Evolutionary conservation across 805 yeast species (phyloP).

Genomic region (Saccharomycopsis lassenensis): DNA sequence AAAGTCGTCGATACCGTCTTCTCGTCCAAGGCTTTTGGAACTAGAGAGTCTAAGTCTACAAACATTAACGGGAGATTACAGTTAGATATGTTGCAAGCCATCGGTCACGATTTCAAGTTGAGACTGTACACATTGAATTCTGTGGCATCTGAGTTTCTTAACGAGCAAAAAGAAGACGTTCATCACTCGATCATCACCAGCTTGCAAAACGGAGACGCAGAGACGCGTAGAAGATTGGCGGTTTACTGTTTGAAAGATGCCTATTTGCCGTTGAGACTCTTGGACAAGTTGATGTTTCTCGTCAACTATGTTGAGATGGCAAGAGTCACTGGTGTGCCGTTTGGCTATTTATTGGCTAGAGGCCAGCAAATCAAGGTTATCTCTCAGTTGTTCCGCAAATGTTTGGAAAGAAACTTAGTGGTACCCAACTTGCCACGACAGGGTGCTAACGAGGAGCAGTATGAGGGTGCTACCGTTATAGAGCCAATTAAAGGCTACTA

Average conservation of each 20-base stretch:
- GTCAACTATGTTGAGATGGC: conserved; percentile 99
- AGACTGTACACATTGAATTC: conserved; percentile 92
- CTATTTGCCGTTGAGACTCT: conserved; percentile 72
- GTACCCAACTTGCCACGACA: conserved; percentile 78
- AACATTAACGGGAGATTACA: conserved; percentile 96
- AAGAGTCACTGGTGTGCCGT: conserved; percentile 97
- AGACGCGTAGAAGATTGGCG: conserved; percentile 89
- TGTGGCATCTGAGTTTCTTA: conserved; percentile 85
- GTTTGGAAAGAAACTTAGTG: conserved; percentile 74
- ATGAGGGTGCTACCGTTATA: conserved; percentile 98
- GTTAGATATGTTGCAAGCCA: conserved; percentile 81
- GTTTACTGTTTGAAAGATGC: conserved; percentile 97
- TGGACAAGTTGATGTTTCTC: conserved; percentile 91
- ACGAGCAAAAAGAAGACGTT: conserved; percentile 96
- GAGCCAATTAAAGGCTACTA: conserved; percentile 95
- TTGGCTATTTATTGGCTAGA: conserved; percentile 74
- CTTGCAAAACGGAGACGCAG: conserved; percentile 83
- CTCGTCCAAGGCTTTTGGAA: conserved; percentile 93
- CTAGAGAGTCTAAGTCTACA: conserved; percentile 82
- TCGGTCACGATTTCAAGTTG: conserved; percentile 89
- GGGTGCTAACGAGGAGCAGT: conserved; percentile 78
- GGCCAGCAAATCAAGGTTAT: conserved; percentile 98
- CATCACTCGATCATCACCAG: conserved; percentile 95
- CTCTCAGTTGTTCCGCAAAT: conserved; percentile 89
- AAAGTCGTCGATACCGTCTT: conserved; percentile 74